phyloP scores from a whole-genome alignment of 805 yeast genomes.

The Lachancea lanzarotensis region DNA sequence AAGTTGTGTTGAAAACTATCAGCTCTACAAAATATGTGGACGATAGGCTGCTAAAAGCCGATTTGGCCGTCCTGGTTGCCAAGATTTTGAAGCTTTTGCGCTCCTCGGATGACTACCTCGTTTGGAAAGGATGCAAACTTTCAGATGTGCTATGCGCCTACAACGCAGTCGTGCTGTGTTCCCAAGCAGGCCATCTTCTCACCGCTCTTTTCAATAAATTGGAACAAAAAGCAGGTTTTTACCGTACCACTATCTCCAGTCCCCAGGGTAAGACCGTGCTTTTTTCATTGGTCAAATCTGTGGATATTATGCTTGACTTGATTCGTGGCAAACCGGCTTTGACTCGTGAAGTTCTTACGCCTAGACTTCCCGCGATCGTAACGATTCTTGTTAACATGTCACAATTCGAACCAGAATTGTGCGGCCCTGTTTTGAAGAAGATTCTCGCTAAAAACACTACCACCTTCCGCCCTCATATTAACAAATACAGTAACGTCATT shows the following conservation, averaged over 20 bases:
- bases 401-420: constrained; percentile 33
- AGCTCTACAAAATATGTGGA: constrained; percentile 26
- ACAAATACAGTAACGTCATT: constrained; percentile 48
- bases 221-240: constrained; percentile 24
- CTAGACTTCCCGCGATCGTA: constrained; percentile 62
- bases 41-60: constrained; percentile 29
- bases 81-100: constrained; percentile 39
- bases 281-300: constrained; percentile 28
- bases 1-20: constrained; percentile 21
- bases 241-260: constrained; percentile 15
- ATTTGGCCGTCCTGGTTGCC: constrained; percentile 27
- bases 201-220: constrained; percentile 24
- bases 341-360: constrained; percentile 77
- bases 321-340: constrained; percentile 78
- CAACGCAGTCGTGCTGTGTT: constrained; percentile 31
- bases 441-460: constrained; percentile 58
- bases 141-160: constrained; percentile 39
- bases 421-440: constrained; percentile 37
- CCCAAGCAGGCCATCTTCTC: constrained; percentile 28
- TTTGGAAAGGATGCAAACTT: constrained; percentile 58
- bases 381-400: constrained; percentile 43
- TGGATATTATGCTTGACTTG: constrained; percentile 31
- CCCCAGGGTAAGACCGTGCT: constrained; percentile 20
- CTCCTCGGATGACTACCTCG: constrained; percentile 38
- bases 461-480: constrained; percentile 73